phyloP scores from a whole-genome alignment of 2,329 filamentous ascomycete genomes.

The Trichophyton mentagrophytes region DNA sequence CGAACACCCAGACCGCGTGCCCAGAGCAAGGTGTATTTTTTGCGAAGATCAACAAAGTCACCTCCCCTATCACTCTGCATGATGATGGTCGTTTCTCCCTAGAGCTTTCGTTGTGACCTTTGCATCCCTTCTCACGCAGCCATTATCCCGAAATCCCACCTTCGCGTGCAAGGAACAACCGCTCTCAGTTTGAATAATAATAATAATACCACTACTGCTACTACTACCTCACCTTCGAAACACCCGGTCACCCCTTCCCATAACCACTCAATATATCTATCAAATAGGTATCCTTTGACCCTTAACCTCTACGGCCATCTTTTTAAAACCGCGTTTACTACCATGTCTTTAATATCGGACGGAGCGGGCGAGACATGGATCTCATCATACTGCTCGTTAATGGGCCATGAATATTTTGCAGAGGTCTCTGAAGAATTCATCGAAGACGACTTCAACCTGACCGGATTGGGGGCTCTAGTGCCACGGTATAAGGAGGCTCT shows the following conservation, averaged over 20 bases:
- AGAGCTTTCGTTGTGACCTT: background rate
- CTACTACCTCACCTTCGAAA: background rate
- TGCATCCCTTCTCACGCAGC: background rate
- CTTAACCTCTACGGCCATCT: background rate
- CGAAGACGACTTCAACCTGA: constrained; percentile 98
- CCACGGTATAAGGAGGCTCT: constrained; percentile 98
- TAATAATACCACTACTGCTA: too few relatives aligned
- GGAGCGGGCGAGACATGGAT: constrained; percentile 80
- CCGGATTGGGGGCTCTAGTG: constrained; percentile 85
- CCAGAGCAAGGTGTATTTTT: background rate
- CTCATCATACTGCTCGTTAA: constrained; percentile 84
- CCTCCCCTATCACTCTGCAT: background rate
- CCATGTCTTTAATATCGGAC: constrained; percentile 32
- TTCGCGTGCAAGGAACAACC: background rate
- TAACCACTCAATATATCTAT: background rate
- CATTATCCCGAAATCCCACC: background rate
- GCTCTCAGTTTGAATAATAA: background rate
- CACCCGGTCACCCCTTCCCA: background rate
- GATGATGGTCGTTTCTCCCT: background rate
- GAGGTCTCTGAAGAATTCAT: constrained; percentile 99
- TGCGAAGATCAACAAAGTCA: background rate
- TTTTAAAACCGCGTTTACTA: constrained; percentile 13
- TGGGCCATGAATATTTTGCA: constrained; percentile 97
- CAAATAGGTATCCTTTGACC: background rate
- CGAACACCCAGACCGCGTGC: background rate